Base-by-base conservation (phyloP, 2,329 filamentous ascomycete species). In the Xylariaceae sp. region DNA sequence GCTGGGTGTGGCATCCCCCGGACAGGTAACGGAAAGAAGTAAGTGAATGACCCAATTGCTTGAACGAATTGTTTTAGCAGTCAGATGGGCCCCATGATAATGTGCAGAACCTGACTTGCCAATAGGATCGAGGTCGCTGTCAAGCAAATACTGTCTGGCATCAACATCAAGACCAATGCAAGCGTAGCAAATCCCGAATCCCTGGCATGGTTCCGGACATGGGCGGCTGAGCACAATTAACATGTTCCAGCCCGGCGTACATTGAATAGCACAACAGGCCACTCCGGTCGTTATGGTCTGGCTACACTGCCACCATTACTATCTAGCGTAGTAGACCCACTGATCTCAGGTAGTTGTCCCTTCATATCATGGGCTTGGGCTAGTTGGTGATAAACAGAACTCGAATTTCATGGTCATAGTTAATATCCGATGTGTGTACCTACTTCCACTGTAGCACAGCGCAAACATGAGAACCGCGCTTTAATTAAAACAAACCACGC, bases 11-110 rank as follows among this genome's bases (percentile, higher is more conserved):
- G 92, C 36, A 94, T 99, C 16, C 94, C 92, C 0, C 85, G 92
- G 61, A 97, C 94, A 15, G 85, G 86, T 2, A 99, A 99, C 66
- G 92, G 92, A 49, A 99, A 99, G 77, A 99, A 97, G 84, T 88
- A 72, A 74, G 84, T 80, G 43, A 13, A 47, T 1, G 8, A 26
- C 15, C 4, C 18, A 45, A n/a, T 13, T 16, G n/a, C 8, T 34
- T 34, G 13, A 34, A 12, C 32, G 13, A n/a, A 7, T 22, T n/a
- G 9, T 18, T 12, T 7, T 3, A 19, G 16, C 29, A 13, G 16
- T 19, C 10, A 12, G 2, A 29, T 46, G 30, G 49, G 22, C 51
- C 19, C 2, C 3, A 26, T 51, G 15, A 13, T 19, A 22, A 16
- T 7, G 1, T 2, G 43, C 30, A 13, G 3, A 19, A 9, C 30